phyloP scores from a whole-genome alignment of 2,329 filamentous ascomycete genomes.

The Calycina marina region DNA sequence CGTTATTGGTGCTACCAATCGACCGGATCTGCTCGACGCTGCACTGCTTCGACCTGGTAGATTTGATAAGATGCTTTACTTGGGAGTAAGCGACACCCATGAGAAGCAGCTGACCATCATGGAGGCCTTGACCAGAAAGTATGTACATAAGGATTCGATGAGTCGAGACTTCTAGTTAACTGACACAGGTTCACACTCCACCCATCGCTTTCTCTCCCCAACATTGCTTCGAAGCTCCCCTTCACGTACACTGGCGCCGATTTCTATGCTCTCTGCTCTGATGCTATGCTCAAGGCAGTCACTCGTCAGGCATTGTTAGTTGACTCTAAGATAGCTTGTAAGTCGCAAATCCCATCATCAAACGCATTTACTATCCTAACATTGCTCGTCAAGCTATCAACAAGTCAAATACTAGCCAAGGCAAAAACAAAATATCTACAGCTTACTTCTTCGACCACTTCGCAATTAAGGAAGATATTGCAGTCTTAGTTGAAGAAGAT shows the following conservation, averaged over 20 bases:
- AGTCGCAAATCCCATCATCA: not conserved
- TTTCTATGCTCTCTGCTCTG: conserved; percentile 91
- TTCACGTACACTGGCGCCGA: conserved; percentile 97
- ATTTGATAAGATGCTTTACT: conserved; percentile 97
- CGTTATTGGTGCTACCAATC: conserved; percentile 91
- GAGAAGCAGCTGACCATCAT: conserved; percentile 92
- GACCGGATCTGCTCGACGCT: conserved; percentile 83
- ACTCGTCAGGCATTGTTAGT: conserved; percentile 76
- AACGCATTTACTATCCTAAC: not conserved
- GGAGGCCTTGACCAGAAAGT: conserved; percentile 90
- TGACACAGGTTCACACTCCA: conserved; percentile 65
- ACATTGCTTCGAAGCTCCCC: conserved; percentile 64
- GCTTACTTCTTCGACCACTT: conserved; percentile 94
- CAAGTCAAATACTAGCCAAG: conserved; percentile 21
- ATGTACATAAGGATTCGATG: no score
- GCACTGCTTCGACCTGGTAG: conserved; percentile 77
- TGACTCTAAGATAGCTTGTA: conserved; percentile 58
- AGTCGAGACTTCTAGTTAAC: no score
- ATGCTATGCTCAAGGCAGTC: conserved; percentile 97
- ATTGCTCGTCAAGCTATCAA: conserved; percentile 38
- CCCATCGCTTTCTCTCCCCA: conserved; percentile 58
- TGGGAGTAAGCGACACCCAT: conserved; percentile 91
- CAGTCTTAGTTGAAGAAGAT: conserved; percentile 75
- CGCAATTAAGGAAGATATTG: conserved; percentile 66
- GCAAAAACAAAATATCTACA: conserved; percentile 43